These are phyloP conservation scores for Ophiostoma sp. DNA, from an alignment of 2,329 filamentous ascomycete genomes.

Conservation along the genomic window DNA sequence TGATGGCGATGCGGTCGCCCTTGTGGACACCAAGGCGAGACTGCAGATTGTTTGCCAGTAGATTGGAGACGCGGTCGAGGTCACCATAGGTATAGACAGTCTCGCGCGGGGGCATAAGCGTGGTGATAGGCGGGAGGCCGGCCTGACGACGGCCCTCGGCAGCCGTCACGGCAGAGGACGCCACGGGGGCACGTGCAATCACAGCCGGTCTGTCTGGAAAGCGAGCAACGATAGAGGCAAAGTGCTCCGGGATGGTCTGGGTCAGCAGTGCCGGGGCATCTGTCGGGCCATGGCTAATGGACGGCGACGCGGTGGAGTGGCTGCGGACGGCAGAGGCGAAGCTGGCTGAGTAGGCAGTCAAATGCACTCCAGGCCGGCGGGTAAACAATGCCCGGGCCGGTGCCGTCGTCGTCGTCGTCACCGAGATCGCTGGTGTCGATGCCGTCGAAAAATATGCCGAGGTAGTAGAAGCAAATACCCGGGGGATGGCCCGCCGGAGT, in stretches of 20 bases:
- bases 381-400: neutral
- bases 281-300: conserved; percentile 18
- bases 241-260: conserved; percentile 68
- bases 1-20: conserved; percentile 79
- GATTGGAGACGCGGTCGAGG: conserved; percentile 72
- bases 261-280: conserved; percentile 59
- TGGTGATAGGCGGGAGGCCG: neutral
- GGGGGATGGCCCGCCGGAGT: neutral
- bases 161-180: conserved; percentile 22
- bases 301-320: conserved; percentile 7
- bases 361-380: neutral
- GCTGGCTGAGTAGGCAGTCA: neutral
- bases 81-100: conserved; percentile 65
- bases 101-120: conserved; percentile 40
- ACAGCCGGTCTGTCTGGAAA: conserved; percentile 61
- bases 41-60: conserved; percentile 64
- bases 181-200: conserved; percentile 44
- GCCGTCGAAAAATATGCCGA: neutral
- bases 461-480: neutral
- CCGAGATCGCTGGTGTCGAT: neutral
- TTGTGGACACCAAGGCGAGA: conserved; percentile 65
- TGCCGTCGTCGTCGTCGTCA: neutral
- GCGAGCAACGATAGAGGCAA: conserved; percentile 57
- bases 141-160: neutral
- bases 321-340: neutral